phyloP scores from a whole-genome alignment of 2,329 filamentous ascomycete genomes.

The Penicillium brevicompactum region DNA sequence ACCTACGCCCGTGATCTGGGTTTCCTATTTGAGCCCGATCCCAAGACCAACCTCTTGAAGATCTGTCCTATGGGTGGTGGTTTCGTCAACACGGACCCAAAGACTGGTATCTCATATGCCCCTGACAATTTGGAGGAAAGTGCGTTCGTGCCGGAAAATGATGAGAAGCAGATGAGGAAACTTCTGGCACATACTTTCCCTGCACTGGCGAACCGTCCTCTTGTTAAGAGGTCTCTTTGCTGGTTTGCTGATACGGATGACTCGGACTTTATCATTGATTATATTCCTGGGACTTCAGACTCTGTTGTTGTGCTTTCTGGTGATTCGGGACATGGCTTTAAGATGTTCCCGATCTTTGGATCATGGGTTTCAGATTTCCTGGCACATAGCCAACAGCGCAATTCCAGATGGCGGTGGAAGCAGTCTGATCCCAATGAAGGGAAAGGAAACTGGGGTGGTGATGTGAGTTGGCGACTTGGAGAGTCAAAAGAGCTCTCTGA shows the following conservation, averaged over 20 bases:
- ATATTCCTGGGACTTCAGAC: conserved; percentile 52
- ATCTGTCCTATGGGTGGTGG: conserved; percentile 62
- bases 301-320: conserved; percentile 57
- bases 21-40: conserved; percentile 68
- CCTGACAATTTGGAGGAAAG: conserved; percentile 39
- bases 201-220: conserved; percentile 54
- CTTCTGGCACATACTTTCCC: conserved; percentile 58
- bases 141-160: conserved; percentile 55
- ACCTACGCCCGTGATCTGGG: conserved; percentile 64
- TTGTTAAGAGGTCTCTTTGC: conserved; percentile 61
- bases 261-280: conserved; percentile 64
- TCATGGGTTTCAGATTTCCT: conserved; percentile 56
- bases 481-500: conserved; percentile 31
- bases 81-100: conserved; percentile 54
- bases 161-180: conserved; percentile 55
- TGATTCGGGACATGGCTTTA: conserved; percentile 65
- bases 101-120: conserved; percentile 44
- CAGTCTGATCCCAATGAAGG: conserved; percentile 25
- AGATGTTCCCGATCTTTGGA: conserved; percentile 64
- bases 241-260: conserved; percentile 66
- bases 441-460: conserved; percentile 45
- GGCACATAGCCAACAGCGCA: conserved; percentile 43
- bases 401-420: conserved; percentile 58
- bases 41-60: conserved; percentile 60
- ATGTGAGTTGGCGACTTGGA: conserved; percentile 54